Percentiles rank a stretch among this genome's conserved stretches.
phyloP scores from a whole-genome alignment of 176 grass and related monocot species.

The Hordeum marinum region DNA sequence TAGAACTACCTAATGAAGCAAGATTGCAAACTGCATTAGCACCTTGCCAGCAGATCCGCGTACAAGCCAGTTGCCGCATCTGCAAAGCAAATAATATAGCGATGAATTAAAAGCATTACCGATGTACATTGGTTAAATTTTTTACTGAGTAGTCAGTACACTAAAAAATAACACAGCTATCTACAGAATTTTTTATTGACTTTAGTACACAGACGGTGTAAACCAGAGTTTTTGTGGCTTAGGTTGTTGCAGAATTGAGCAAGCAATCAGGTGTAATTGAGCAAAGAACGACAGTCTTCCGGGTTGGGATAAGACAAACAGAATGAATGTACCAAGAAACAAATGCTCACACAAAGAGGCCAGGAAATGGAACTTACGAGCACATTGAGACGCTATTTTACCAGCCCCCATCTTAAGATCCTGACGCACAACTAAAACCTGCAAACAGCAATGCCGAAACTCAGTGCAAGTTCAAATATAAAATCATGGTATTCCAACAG shows the following conservation, averaged over 20 bases:
- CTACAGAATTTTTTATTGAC: background rate
- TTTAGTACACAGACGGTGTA: background rate
- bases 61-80: conserved; percentile 97
- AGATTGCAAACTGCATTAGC: conserved; percentile 39
- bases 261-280: background rate
- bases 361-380: conserved; percentile 44
- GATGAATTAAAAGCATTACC: conserved; percentile 6
- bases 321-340: background rate
- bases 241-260: background rate
- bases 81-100: conserved; percentile 29
- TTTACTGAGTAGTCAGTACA: background rate
- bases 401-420: conserved; percentile 92
- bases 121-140: background rate
- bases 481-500: background rate
- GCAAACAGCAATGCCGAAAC: background rate
- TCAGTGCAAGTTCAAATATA: background rate
- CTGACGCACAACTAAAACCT: conserved; percentile 89
- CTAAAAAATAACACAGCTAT: background rate
- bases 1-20: conserved; percentile 45
- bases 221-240: background rate
- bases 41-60: conserved; percentile 76
- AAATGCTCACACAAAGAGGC: background rate
- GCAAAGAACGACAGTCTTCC: background rate
- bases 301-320: background rate
- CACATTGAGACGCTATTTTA: conserved; percentile 94